Base-by-base conservation (phyloP, 2,329 filamentous ascomycete species). In the Neofusicoccum ribis region DNA sequence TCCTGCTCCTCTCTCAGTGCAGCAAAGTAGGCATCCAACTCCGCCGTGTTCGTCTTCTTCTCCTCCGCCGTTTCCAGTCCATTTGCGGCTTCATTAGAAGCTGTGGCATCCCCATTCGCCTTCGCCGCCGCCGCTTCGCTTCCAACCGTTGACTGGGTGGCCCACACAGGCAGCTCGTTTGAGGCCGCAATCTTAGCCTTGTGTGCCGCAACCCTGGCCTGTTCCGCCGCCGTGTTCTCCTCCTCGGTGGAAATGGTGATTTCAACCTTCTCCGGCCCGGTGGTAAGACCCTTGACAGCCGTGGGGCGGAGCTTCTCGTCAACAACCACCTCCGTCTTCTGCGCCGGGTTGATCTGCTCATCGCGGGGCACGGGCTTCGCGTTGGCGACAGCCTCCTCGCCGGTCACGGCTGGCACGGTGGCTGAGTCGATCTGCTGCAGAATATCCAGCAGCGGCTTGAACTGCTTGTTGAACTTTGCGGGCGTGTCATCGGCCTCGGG, bases 351-450 rank as follows among this genome's bases (percentile, higher is more conserved):
- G 54, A 78, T 84, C 11, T 85, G 86, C 47, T 87, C 85, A 69
- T 91, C 88, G 69, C 90, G 85, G 62, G 86, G 78, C 31, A 93
- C 86, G 3, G 88, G 87, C 14, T 88, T 83, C 17, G 86, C 85
- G 60, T 84, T 84, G 27, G 84, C 82, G 27, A 91, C 81, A 2
- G 91, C 90, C 23, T 86, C 83, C 58, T 92, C 89, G 69, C 92
- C 92, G 69, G 86, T 89, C 73, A 90, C 89, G 63, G 80, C 89
- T 1, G 91, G 91, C 6, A 96, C 87, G 43, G 87, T 82, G 5
- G 89, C 84, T n/a, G 85, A 83, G 73, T 95, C 92, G 66, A 96
- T 91, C 72, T 89, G 85, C 64, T 89, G 90, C 68, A 96, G 82
- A 63, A 93, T 83, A 65, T 91, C 87, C 65, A 91, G 89, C 69